A percentile compares a stretch with the other conserved stretches of the same genome.
These are phyloP conservation scores for Boletus sensibilis DNA, from an alignment of 768 basidiomycete genomes.

Conservation along the genomic window DNA sequence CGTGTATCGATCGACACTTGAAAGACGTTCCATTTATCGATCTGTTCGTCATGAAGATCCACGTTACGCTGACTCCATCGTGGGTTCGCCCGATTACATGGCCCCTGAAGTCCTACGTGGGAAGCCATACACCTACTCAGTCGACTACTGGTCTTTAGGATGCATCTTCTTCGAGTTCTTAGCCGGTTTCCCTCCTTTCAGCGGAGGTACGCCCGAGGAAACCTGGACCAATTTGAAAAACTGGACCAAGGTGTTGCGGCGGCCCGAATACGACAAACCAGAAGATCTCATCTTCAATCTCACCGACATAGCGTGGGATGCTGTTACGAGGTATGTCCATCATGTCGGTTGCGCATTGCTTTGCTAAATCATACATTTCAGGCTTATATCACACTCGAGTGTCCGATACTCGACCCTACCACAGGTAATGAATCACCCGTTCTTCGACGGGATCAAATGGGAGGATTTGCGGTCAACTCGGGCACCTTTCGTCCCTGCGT, in stretches of 20 bases:
- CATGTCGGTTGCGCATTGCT: neutral
- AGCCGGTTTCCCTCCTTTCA: conserved; percentile 97
- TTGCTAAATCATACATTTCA: conserved; percentile 28
- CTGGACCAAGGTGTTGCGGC: conserved; percentile 88
- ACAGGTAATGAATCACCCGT: conserved; percentile 75
- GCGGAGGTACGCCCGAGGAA: conserved; percentile 91
- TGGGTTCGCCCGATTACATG: conserved; percentile 99
- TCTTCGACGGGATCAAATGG: conserved; percentile 80
- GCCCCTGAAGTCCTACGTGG: conserved; percentile 91
- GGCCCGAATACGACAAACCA: conserved; percentile 93
- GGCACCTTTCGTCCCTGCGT: conserved; percentile 91
- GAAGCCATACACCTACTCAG: conserved; percentile 92
- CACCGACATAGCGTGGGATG: conserved; percentile 91
- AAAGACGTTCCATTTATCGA: conserved; percentile 91
- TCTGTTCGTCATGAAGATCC: conserved; percentile 88
- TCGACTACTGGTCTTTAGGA: conserved; percentile 98
- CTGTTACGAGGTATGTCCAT: conserved; percentile 69
- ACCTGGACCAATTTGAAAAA: conserved; percentile 99
- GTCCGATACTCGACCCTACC: conserved; percentile 72
- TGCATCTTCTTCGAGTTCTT: conserved; percentile 98
- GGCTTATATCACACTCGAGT: conserved; percentile 85
- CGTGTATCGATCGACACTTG: conserved; percentile 87
- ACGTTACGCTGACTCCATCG: conserved; percentile 94
- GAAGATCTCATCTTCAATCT: conserved; percentile 98
- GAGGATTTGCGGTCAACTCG: conserved; percentile 68